Evolutionary conservation across 129 eudicot genomes (phyloP).

Genomic region (Lactuca sativa): DNA sequence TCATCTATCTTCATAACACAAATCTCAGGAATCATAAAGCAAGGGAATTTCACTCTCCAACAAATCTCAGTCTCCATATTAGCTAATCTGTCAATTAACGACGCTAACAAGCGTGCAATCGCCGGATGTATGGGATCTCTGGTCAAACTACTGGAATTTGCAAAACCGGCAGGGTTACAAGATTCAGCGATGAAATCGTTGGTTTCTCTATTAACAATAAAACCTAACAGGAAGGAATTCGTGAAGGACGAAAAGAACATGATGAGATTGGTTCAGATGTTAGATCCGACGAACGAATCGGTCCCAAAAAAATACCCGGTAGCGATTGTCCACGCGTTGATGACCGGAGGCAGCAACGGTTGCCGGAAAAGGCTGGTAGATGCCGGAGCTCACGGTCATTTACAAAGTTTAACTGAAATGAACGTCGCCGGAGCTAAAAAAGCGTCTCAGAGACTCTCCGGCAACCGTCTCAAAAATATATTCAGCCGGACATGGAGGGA

Average conservation of each 20-base stretch:
- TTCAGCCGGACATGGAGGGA: slow-evolving; percentile 79
- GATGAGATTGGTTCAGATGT: slow-evolving; percentile 67
- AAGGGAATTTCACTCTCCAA: slow-evolving; percentile 58
- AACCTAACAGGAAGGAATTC: slow-evolving; percentile 68
- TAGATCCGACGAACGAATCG: slow-evolving; percentile 67
- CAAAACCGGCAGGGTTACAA: slow-evolving; percentile 68
- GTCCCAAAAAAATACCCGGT: slow-evolving; percentile 74
- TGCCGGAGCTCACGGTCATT: slow-evolving; percentile 58
- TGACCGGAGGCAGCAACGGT: slow-evolving; percentile 74
- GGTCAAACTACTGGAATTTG: slow-evolving; percentile 60
- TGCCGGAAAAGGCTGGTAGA: slow-evolving; percentile 75
- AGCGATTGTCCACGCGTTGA: slow-evolving; percentile 62
- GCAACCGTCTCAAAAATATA: slow-evolving; percentile 63
- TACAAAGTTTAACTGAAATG: slow-evolving; percentile 68
- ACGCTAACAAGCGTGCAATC: slow-evolving; percentile 51
- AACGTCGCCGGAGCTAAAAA: slow-evolving; percentile 78
- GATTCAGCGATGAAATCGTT: slow-evolving; percentile 58
- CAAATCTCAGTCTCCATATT: slow-evolving; percentile 52
- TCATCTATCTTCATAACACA: slow-evolving; percentile 51
- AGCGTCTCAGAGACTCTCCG: slow-evolving; percentile 76
- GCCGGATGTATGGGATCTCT: slow-evolving; percentile 69
- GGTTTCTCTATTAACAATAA: slow-evolving; percentile 49
- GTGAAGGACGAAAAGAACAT: slow-evolving; percentile 80
- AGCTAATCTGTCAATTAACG: slow-evolving; percentile 54
- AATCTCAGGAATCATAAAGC: slow-evolving; percentile 51